A percentile compares a stretch with the other conserved stretches of the same genome.
phyloP scores from a whole-genome alignment of 2,329 filamentous ascomycete genomes.

The Colletotrichum endophyticum region DNA sequence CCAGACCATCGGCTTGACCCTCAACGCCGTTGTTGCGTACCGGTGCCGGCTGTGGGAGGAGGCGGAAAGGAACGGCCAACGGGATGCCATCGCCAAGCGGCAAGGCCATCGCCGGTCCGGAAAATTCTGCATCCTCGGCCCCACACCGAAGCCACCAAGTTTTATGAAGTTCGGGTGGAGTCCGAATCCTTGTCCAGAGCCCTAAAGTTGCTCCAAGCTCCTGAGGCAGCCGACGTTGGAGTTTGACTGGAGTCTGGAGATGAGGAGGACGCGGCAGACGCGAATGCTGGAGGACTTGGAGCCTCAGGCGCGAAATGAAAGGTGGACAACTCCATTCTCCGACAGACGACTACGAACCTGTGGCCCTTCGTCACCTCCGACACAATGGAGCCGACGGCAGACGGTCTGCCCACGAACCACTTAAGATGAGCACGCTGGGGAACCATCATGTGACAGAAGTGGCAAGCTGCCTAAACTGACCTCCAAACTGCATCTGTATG shows the following conservation, averaged over 20 bases:
- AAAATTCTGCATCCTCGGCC: conserved; percentile 18
- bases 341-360: background rate
- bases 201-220: background rate
- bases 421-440: background rate
- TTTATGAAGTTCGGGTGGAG: conserved; percentile 1
- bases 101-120: background rate
- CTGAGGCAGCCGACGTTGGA: conserved; percentile 5
- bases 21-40: background rate
- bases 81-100: background rate
- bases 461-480: conserved; percentile 4
- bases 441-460: conserved; percentile 16
- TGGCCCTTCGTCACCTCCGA: background rate
- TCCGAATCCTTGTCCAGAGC: background rate
- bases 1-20: background rate
- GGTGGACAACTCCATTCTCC: background rate
- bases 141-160: conserved; percentile 13
- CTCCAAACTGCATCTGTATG: background rate
- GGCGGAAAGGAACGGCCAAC: background rate
- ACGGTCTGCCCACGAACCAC: background rate
- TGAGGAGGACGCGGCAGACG: background rate
- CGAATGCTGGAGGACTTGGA: background rate
- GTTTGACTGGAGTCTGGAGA: background rate
- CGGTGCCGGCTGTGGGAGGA: background rate
- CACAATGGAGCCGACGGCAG: background rate
- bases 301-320: background rate